A percentile compares a stretch with the other conserved stretches of the same genome.
These are phyloP conservation scores for Aureobasidium sp. DNA, from an alignment of 2,329 filamentous ascomycete genomes.

Conservation along the genomic window DNA sequence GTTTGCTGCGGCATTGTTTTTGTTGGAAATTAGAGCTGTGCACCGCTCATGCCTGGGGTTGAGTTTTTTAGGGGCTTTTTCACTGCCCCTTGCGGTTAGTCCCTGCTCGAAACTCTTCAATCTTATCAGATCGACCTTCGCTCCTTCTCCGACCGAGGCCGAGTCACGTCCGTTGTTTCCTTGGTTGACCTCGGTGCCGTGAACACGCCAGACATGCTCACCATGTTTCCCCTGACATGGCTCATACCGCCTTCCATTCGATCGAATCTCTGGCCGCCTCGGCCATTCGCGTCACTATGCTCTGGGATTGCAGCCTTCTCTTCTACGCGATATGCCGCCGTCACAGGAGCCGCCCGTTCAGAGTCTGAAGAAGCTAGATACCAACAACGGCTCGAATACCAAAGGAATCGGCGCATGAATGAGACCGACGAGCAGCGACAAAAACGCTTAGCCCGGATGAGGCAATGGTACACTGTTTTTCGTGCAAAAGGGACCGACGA, in stretches of 20 bases:
- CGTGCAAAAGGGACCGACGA: background rate
- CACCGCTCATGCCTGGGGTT: background rate
- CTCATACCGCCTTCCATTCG: background rate
- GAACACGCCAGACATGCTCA: no score
- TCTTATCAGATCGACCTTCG: background rate
- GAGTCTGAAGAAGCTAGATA: background rate
- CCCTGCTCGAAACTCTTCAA: background rate
- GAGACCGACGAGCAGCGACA: background rate
- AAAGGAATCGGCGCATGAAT: background rate
- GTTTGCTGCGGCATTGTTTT: conserved; percentile 15
- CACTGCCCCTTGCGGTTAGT: background rate
- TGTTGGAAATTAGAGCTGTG: conserved; percentile 13
- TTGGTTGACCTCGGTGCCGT: background rate
- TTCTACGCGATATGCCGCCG: background rate
- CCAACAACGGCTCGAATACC: background rate
- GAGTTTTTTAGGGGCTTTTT: background rate
- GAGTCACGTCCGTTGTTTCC: background rate
- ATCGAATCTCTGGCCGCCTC: background rate
- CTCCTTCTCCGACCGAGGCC: background rate
- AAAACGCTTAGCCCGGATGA: background rate
- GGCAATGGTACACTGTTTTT: background rate
- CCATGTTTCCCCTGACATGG: background rate
- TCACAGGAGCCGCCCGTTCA: background rate
- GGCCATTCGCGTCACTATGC: background rate
- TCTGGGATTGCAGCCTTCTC: background rate